Conservation (phyloP, 2,329 filamentous ascomycete genomes). For the Clonostachys solani region DNA sequence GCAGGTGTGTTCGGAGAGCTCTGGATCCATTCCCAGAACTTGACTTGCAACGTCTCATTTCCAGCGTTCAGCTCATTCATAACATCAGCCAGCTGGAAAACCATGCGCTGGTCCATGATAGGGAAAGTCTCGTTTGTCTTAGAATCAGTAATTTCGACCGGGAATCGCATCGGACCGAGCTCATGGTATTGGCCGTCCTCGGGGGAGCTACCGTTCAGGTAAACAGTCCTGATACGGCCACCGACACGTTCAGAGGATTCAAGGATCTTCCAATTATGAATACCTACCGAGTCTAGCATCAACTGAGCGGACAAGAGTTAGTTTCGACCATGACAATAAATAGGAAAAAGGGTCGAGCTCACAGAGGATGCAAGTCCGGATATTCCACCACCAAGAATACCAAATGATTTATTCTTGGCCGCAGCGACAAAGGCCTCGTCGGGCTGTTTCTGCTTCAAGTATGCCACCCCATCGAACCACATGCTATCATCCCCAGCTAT, state of each 20-base stretch:
- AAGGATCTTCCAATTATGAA: constrained; percentile 37
- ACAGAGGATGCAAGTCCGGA: constrained; percentile 3
- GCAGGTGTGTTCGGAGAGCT: constrained; percentile 23
- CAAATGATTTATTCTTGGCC: constrained; percentile 12
- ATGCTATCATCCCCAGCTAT: constrained; percentile 7
- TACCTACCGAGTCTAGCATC: constrained; percentile 34
- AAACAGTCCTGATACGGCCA: constrained; percentile 35
- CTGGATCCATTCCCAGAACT: constrained; percentile 29
- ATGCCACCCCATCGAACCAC: constrained; percentile 17
- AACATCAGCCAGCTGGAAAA: constrained; percentile 57
- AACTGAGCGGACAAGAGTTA: constrained; percentile 5
- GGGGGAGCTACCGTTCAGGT: constrained; percentile 26
- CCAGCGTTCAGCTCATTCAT: constrained; percentile 56
- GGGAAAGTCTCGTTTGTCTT: constrained; percentile 50
- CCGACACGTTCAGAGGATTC: constrained; percentile 34
- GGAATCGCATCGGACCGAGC: constrained; percentile 40
- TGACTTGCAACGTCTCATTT: constrained; percentile 24
- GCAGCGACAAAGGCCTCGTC: constrained; percentile 12
- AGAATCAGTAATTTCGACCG: constrained; percentile 29
- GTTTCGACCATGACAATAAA: background rate
- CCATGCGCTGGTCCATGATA: constrained; percentile 59
- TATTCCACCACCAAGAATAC: constrained; percentile 1
- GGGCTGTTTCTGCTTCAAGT: constrained; percentile 15
- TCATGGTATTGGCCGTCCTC: constrained; percentile 21
- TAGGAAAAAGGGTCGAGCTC: background rate